Evolutionary conservation across 83 land plant species (phyloP).

Genomic region (Diphasiastrum complanatum): DNA sequence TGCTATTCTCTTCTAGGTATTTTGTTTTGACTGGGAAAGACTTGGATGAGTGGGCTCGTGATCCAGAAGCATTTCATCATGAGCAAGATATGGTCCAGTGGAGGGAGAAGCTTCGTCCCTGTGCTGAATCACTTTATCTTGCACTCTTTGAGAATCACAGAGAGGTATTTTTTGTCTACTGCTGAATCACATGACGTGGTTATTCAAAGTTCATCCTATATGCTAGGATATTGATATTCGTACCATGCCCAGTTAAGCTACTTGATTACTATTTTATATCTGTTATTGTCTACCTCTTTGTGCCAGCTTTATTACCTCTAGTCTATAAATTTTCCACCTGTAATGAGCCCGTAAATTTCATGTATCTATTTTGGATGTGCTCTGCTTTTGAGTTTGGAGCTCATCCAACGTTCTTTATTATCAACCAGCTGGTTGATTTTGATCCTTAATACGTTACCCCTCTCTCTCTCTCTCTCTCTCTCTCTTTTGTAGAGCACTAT

Average conservation of each 20-base stretch:
- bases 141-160: conserved; percentile 7
- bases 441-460: too few species aligned
- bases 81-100: conserved; percentile 9
- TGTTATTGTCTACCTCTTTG: not conserved
- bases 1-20: not conserved
- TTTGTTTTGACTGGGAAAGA: conserved; percentile 9
- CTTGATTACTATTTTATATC: not conserved
- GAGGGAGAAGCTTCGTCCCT: conserved; percentile 6
- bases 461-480: too few species aligned
- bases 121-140: conserved; percentile 8
- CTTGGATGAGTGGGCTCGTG: conserved; percentile 12
- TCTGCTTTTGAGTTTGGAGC: too few species aligned
- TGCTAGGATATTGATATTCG: not conserved
- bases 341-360: too few species aligned
- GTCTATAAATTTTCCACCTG: too few species aligned
- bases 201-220: too few species aligned
- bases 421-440: too few species aligned
- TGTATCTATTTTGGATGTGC: too few species aligned
- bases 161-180: conserved; percentile 10
- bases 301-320: not conserved
- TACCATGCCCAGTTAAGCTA: not conserved
- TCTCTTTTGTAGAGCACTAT: too few species aligned
- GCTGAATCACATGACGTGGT: too few species aligned
- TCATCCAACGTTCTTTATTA: too few species aligned
- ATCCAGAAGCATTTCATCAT: conserved; percentile 15